Percentiles rank a stretch among this genome's conserved stretches.
These are phyloP conservation scores for Colletotrichum musae DNA, from an alignment of 2,329 filamentous ascomycete species.

Conservation along the genomic window DNA sequence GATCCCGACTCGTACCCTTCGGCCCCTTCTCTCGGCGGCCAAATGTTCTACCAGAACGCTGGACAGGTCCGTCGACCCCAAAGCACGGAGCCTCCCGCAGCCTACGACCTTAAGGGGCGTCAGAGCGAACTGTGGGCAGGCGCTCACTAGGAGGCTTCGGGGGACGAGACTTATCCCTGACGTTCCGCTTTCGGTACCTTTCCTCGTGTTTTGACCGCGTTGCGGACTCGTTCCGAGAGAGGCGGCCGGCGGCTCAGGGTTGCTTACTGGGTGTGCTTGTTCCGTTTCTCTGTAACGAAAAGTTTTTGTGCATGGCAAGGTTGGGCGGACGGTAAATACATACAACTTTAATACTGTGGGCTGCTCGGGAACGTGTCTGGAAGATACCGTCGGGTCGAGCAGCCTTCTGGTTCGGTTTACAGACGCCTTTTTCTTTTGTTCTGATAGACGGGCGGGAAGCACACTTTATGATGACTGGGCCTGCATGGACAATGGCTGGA, in stretches of 20 bases:
- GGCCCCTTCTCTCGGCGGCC: conserved; percentile 69
- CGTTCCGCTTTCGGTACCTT: too few relatives aligned
- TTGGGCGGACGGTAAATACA: conserved; percentile 40
- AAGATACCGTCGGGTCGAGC: conserved; percentile 36
- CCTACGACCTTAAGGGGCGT: conserved; percentile 74
- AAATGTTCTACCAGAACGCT: conserved; percentile 81
- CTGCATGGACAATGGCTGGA: conserved; percentile 36
- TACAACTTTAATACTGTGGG: conserved; percentile 43
- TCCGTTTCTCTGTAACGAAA: conserved; percentile 26
- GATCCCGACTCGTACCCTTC: conserved; percentile 83
- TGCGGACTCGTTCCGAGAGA: not conserved
- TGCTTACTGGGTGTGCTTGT: conserved; percentile 8
- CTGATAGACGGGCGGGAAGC: conserved; percentile 39
- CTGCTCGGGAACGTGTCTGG: conserved; percentile 31
- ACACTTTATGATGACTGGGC: conserved; percentile 39
- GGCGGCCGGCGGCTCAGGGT: not conserved
- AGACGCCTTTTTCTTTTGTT: conserved; percentile 36
- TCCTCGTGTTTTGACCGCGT: too few relatives aligned
- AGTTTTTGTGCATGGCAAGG: conserved; percentile 41
- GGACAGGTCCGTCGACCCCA: conserved; percentile 78
- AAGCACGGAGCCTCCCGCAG: conserved; percentile 78
- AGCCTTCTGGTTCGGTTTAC: conserved; percentile 36
- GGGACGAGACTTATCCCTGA: not conserved
- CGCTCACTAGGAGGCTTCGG: conserved; percentile 55
- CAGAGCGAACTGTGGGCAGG: conserved; percentile 68